phyloP scores from a whole-genome alignment of 371 early-diverging fungal genomes.

The Mortierella sp. region DNA sequence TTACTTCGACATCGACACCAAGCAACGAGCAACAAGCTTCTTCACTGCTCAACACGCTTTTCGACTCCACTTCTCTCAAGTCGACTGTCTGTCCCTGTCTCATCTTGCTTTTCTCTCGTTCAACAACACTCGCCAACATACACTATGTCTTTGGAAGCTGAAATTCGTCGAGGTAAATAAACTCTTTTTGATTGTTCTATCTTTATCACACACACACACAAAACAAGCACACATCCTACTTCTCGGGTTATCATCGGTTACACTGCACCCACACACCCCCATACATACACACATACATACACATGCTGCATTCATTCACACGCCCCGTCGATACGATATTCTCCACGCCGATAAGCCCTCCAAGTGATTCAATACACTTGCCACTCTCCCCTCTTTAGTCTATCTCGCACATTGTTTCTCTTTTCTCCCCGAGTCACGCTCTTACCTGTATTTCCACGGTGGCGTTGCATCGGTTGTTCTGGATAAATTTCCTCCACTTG shows the following conservation, averaged over 20 bases:
- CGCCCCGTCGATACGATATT: no score
- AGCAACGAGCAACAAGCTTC: background rate
- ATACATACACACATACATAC: no score
- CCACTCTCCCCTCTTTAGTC: background rate
- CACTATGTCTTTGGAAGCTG: constrained; percentile 38
- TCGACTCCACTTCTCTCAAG: background rate
- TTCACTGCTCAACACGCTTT: background rate
- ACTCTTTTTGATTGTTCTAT: background rate
- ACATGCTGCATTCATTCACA: background rate
- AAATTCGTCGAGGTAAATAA: constrained; percentile 40
- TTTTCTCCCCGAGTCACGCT: background rate
- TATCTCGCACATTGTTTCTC: background rate
- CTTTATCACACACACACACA: background rate
- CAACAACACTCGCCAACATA: background rate
- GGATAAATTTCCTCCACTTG: background rate
- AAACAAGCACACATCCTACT: background rate
- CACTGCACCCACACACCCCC: no score
- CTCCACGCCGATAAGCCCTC: background rate
- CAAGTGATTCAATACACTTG: background rate
- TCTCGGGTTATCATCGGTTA: background rate
- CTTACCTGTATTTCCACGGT: constrained; percentile 15
- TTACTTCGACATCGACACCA: background rate
- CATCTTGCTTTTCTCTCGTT: background rate
- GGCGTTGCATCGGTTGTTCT: background rate
- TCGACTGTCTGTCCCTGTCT: background rate